Conservation (phyloP, 106 monocot genomes). For the Triglochin maritima region DNA sequence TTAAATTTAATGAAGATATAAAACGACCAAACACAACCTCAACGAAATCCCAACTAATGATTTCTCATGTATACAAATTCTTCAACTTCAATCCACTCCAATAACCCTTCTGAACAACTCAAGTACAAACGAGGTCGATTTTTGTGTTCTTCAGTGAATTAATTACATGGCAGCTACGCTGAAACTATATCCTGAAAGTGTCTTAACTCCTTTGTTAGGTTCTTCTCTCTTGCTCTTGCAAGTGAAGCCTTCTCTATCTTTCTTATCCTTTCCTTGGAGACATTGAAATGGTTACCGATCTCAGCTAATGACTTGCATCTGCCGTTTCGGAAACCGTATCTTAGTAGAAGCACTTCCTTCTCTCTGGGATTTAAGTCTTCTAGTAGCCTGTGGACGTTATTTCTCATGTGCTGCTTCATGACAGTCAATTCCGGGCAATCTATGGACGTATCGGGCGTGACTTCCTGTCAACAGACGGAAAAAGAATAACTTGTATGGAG, state of each 20-base stretch:
- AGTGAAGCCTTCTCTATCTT: constrained; percentile 55
- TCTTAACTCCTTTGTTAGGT: constrained; percentile 20
- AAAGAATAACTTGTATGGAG: background rate
- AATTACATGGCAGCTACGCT: too few species aligned
- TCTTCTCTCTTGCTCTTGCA: constrained; percentile 36
- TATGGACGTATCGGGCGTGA: constrained; percentile 40
- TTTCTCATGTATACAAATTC: too few species aligned
- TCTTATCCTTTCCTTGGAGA: constrained; percentile 77
- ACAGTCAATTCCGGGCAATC: constrained; percentile 29
- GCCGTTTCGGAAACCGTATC: constrained; percentile 67
- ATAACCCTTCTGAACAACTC: too few species aligned
- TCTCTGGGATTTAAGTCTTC: constrained; percentile 43
- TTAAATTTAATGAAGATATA: too few species aligned
- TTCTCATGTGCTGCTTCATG: constrained; percentile 31
- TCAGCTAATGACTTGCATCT: constrained; percentile 52
- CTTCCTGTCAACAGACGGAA: constrained; percentile 32
- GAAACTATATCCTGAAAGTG: constrained; percentile 6
- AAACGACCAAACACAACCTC: too few species aligned
- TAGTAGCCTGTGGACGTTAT: constrained; percentile 31
- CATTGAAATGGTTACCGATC: constrained; percentile 35
- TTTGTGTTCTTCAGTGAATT: too few species aligned
- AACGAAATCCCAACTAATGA: too few species aligned
- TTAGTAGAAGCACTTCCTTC: constrained; percentile 37
- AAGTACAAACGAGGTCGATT: too few species aligned
- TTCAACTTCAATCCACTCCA: too few species aligned